Evolutionary conservation across 176 grass and related monocot genomes (phyloP), one percentile per base, ranked within the genome.

Genomic region (Triticum timopheevii): DNA sequence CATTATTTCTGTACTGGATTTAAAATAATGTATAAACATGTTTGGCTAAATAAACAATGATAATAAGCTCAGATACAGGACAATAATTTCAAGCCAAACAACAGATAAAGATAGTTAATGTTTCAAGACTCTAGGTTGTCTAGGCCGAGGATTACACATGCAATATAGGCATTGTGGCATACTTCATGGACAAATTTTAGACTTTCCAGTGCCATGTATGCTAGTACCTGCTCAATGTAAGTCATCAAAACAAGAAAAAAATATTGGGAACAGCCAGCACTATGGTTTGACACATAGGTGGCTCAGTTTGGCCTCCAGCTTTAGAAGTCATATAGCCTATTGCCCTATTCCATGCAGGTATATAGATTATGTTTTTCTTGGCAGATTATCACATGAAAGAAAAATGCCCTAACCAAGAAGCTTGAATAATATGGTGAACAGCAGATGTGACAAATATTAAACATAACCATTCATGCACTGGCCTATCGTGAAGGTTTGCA

Each of bases 71-170:
- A 61, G 28, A 30, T 19, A 72, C 24, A 74, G 15, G 70, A 74
- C 52, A 73, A 72, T 13, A 83, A 58, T 71, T 44, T 59, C 52
- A 83, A 83, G 49, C 6, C 69, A 83, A 61, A 83, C 20, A 61
- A 59, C 34, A 6, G 20, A 73, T 12, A 58, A 73, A 40, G 33
- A 4, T 36, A 83, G 49, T 58, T 71, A 28, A 20, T 8, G 16
- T 34, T 61, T 73, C 19, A 82, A 56, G 67, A 50, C 68, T 73
- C 81, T 72, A 61, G 81, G 13, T 61, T 47, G 30, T 28, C 76
- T 36, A 23, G 54, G 19, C 61, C 36, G 31, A 4, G 54, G 76
- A 7, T 79, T 61, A 4, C 38, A 79, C 30, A 79, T 62, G 76
- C 31, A 79, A 58, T 11, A 62, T 30, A 38, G 36, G 28, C 52